A percentile compares a stretch with the other conserved stretches of the same genome.
These are phyloP conservation scores for Chalciporus piperatus DNA, from an alignment of 768 basidiomycete species.

Conservation along the genomic window DNA sequence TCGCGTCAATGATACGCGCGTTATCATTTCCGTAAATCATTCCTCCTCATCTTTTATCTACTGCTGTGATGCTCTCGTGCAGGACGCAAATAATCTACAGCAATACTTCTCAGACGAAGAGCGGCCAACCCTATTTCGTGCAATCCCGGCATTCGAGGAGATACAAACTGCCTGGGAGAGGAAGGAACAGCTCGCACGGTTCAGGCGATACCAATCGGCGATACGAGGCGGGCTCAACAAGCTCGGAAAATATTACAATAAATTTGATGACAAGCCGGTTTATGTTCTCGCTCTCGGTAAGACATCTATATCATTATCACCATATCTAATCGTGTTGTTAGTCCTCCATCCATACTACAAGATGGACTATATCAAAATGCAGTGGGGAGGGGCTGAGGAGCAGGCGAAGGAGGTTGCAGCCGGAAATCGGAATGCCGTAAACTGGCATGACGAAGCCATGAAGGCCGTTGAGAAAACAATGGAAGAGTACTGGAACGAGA, in stretches of 20 bases:
- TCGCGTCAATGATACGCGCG: constrained; percentile 5
- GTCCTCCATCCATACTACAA: constrained; percentile 34
- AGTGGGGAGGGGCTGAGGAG: constrained; percentile 29
- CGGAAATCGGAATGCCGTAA: constrained; percentile 8
- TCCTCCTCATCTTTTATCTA: no score
- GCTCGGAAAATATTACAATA: constrained; percentile 23
- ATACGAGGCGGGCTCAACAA: constrained; percentile 23
- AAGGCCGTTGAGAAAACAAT: constrained; percentile 9
- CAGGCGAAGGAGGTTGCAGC: constrained; percentile 9
- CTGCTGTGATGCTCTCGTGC: no score
- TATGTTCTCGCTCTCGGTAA: constrained; percentile 28
- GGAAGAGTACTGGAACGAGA: not conserved
- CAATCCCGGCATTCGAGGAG: constrained; percentile 27
- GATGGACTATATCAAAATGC: constrained; percentile 21
- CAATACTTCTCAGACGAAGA: constrained; percentile 27
- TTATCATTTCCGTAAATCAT: constrained; percentile 12
- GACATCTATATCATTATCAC: not conserved
- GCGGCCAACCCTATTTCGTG: constrained; percentile 24
- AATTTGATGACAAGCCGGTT: constrained; percentile 4
- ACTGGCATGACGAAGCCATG: constrained; percentile 15
- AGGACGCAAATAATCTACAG: constrained; percentile 24
- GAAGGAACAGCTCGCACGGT: constrained; percentile 13
- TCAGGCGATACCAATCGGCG: constrained; percentile 13
- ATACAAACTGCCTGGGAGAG: constrained; percentile 28
- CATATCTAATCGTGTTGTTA: not conserved